phyloP scores from a whole-genome alignment of 768 basidiomycete genomes.

The Amanita molliuscula region DNA sequence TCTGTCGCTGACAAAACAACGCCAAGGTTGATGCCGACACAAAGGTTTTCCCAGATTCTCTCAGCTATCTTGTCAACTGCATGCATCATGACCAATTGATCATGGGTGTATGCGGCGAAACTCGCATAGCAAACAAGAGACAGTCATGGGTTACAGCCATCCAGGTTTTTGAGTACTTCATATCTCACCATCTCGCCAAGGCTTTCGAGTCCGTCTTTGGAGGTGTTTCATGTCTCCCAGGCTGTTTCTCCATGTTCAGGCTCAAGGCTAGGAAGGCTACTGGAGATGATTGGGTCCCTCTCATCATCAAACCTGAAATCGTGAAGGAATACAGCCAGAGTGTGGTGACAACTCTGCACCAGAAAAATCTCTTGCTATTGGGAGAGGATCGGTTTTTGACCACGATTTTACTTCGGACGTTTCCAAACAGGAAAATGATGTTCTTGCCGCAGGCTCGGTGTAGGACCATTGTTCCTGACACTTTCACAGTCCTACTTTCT shows the following conservation, averaged over 20 bases:
- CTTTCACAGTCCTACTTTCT: slow-evolving; percentile 85
- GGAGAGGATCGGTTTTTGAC: slow-evolving; percentile 99
- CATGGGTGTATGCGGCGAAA: slow-evolving; percentile 99
- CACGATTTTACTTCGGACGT: slow-evolving; percentile 90
- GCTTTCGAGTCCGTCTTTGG: slow-evolving; percentile 99
- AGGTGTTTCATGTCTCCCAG: slow-evolving; percentile 97
- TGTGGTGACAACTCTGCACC: slow-evolving; percentile 88
- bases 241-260: slow-evolving; percentile 99
- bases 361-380: slow-evolving; percentile 92
- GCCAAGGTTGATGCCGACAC: slow-evolving; percentile 96
- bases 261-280: slow-evolving; percentile 83
- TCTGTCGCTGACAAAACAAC: slow-evolving; percentile 6
- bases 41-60: slow-evolving; percentile 84
- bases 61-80: slow-evolving; percentile 88
- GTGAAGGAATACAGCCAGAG: slow-evolving; percentile 95
- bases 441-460: slow-evolving; percentile 95
- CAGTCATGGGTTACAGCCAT: slow-evolving; percentile 98
- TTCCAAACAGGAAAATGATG: slow-evolving; percentile 99
- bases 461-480: slow-evolving; percentile 92
- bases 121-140: slow-evolving; percentile 96
- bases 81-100: slow-evolving; percentile 99
- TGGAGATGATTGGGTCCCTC: slow-evolving; percentile 95
- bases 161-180: slow-evolving; percentile 98
- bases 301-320: slow-evolving; percentile 95
- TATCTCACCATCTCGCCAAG: slow-evolving; percentile 96